These are phyloP conservation scores for Orbilia javanica DNA, from an alignment of 2,329 filamentous ascomycete species.

Conservation along the genomic window DNA sequence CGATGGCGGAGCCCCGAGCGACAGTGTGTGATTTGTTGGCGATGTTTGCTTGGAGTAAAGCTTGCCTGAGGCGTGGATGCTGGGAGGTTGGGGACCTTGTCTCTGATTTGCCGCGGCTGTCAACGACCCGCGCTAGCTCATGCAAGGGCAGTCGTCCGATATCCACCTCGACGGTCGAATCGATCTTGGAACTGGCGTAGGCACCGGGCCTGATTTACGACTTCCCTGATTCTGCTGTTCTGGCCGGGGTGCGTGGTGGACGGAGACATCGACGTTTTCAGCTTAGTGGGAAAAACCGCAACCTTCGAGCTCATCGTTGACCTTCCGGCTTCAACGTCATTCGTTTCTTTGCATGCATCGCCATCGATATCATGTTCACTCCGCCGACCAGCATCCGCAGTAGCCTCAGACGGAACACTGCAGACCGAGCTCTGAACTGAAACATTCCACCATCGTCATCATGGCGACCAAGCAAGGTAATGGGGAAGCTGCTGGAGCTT, in stretches of 20 bases:
- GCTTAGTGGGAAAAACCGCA: slow-evolving; percentile 11
- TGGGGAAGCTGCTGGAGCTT: not conserved
- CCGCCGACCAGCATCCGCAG: not conserved
- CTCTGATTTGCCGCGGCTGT: slow-evolving; percentile 54
- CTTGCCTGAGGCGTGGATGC: not conserved
- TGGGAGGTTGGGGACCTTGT: slow-evolving; percentile 46
- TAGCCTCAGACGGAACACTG: slow-evolving; percentile 9
- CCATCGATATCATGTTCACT: slow-evolving; percentile 38
- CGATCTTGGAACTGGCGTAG: not conserved
- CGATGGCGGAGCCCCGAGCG: not conserved
- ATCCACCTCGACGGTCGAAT: slow-evolving; percentile 16
- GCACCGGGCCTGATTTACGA: slow-evolving; percentile 7
- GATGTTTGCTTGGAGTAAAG: not conserved
- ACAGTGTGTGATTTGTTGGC: not conserved
- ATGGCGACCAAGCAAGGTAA: not conserved
- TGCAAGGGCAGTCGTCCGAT: slow-evolving; percentile 48
- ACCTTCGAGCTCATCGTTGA: not conserved
- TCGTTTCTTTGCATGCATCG: no score
- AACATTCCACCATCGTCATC: not conserved
- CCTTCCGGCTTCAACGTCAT: no score
- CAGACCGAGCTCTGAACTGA: slow-evolving; percentile 16
- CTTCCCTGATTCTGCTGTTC: not conserved
- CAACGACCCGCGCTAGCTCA: slow-evolving; percentile 42
- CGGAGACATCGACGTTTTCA: not conserved
- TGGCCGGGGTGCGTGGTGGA: not conserved